These are phyloP conservation scores for Monosporascus sp. DNA, from an alignment of 2,329 filamentous ascomycete species.

Conservation along the genomic window DNA sequence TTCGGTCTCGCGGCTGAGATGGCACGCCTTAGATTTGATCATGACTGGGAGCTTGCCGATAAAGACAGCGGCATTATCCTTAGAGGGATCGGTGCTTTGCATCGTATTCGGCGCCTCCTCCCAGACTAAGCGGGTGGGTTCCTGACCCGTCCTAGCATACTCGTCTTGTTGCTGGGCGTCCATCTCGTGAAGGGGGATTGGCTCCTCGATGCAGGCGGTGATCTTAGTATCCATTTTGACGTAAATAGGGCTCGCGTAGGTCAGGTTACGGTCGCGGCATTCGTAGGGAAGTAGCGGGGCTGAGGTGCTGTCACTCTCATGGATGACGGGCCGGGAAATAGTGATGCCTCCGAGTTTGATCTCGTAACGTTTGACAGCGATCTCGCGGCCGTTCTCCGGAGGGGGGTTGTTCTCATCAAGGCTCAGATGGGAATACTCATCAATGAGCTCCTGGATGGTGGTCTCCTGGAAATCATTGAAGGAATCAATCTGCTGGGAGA, in stretches of 20 bases:
- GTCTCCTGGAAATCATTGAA: constrained; percentile 96
- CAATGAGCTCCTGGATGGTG: constrained; percentile 90
- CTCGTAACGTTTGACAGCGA: constrained; percentile 87
- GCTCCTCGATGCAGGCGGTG: constrained; percentile 73
- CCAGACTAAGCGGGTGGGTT: constrained; percentile 54
- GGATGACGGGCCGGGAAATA: constrained; percentile 84
- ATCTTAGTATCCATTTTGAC: constrained; percentile 83
- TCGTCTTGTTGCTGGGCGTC: constrained; percentile 58
- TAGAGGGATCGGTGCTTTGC: constrained; percentile 46
- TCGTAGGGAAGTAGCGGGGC: constrained; percentile 87
- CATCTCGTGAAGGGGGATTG: constrained; percentile 60
- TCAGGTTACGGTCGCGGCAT: constrained; percentile 89
- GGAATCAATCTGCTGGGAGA: constrained; percentile 95
- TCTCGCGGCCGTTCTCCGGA: constrained; percentile 64
- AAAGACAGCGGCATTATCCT: constrained; percentile 67
- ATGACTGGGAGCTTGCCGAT: constrained; percentile 96
- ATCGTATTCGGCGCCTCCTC: constrained; percentile 53
- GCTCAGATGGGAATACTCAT: constrained; percentile 86
- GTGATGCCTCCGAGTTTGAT: constrained; percentile 90
- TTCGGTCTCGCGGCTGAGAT: constrained; percentile 76
- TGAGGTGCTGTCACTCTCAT: constrained; percentile 86
- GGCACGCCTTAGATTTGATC: constrained; percentile 95
- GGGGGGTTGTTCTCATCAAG: constrained; percentile 87
- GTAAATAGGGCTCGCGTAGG: constrained; percentile 88
- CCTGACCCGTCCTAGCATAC: constrained; percentile 48